These are phyloP conservation scores for Zoysia matrella DNA, from an alignment of 202 grass and related monocot species.

Conservation along the genomic window DNA sequence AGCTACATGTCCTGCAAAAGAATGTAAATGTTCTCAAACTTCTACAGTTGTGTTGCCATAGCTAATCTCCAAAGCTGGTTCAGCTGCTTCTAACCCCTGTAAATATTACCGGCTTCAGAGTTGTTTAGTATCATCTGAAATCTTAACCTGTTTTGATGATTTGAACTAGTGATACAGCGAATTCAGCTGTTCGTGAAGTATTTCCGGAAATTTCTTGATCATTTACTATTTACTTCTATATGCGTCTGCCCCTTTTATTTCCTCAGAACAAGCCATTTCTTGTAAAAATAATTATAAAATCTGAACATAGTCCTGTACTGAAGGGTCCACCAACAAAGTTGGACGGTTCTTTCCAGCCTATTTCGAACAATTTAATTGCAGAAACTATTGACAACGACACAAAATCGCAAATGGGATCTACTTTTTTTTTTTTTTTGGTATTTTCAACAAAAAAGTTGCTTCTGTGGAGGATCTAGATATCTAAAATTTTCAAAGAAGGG, in stretches of 20 bases:
- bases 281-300: neutral
- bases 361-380: neutral
- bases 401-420: neutral
- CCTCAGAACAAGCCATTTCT: neutral
- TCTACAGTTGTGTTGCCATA: conserved; percentile 3
- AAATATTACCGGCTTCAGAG: conserved; percentile 33
- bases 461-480: neutral
- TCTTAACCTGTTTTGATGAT: neutral
- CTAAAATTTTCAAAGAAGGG: neutral
- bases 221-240: neutral
- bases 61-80: neutral
- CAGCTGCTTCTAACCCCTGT: conserved; percentile 30
- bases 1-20: neutral
- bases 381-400: neutral
- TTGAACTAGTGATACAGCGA: neutral
- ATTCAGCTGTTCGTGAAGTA: neutral
- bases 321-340: neutral
- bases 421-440: no score
- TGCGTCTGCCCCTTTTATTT: neutral
- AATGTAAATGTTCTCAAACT: conserved; percentile 15
- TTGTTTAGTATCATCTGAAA: neutral
- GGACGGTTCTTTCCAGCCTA: neutral
- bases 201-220: neutral
- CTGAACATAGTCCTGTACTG: neutral
- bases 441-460: neutral